Evolutionary conservation across 2,329 filamentous ascomycete genomes (phyloP).

Genomic region (Aureobasidium sp.): DNA sequence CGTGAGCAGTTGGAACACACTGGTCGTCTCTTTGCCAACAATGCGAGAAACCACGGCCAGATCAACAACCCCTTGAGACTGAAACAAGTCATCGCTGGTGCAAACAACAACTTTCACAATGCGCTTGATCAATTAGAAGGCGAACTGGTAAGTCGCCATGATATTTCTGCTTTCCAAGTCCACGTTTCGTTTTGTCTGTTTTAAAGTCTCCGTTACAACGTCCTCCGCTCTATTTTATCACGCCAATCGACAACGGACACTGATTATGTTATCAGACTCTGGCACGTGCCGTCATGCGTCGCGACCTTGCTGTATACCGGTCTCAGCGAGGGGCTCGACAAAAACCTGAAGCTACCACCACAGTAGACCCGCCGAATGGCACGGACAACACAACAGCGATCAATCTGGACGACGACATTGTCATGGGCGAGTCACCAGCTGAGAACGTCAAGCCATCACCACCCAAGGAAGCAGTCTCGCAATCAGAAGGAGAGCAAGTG

Average conservation of each 20-base stretch:
- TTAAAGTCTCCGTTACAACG: background rate
- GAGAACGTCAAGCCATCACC: slow-evolving; percentile 8
- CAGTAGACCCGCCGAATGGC: background rate
- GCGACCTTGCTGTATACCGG: slow-evolving; percentile 26
- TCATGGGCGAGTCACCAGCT: slow-evolving; percentile 13
- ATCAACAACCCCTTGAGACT: slow-evolving; percentile 27
- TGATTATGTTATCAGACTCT: slow-evolving; percentile 19
- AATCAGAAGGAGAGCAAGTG: background rate
- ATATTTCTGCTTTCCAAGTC: background rate
- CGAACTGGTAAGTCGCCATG: slow-evolving; percentile 30
- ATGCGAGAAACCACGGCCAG: slow-evolving; percentile 23
- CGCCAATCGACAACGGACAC: background rate
- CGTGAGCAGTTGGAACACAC: slow-evolving; percentile 32
- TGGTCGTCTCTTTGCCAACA: slow-evolving; percentile 37
- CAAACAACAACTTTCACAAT: slow-evolving; percentile 38
- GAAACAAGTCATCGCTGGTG: slow-evolving; percentile 30
- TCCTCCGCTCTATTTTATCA: background rate
- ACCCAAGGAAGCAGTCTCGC: background rate
- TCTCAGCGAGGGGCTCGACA: slow-evolving; percentile 15
- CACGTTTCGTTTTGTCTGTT: background rate
- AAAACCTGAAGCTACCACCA: background rate
- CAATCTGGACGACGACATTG: slow-evolving; percentile 10
- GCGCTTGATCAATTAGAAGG: slow-evolving; percentile 44
- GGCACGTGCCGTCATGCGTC: slow-evolving; percentile 26
- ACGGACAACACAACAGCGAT: background rate